phyloP scores from a whole-genome alignment of 1,284 basidiomycete species.

The Malassezia sp. region DNA sequence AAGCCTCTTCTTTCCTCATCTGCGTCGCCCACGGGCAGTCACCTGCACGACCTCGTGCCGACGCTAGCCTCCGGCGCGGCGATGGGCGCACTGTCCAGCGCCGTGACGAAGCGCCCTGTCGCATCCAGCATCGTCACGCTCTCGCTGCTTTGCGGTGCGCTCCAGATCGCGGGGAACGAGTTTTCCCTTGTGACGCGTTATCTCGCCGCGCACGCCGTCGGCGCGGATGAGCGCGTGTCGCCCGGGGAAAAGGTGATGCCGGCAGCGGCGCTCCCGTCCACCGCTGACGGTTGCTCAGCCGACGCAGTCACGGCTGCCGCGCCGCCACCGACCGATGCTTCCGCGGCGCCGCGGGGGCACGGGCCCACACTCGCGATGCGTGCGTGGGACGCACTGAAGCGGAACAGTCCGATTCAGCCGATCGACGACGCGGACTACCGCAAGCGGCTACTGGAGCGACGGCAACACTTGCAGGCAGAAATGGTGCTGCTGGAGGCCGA shows the following conservation, averaged over 20 bases:
- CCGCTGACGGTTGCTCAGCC: no score
- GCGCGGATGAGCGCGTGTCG: no score
- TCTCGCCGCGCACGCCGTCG: no score
- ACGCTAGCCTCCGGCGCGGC: slow-evolving; percentile 4
- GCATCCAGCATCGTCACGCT: slow-evolving; percentile 8
- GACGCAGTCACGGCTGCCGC: no score
- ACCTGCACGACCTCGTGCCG: neutral
- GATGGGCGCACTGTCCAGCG: slow-evolving; percentile 6
- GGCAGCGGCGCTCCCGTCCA: no score
- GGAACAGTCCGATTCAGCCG: slow-evolving; percentile 6
- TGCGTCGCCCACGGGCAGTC: neutral
- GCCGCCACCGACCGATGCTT: no score
- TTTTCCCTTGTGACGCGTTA: no score
- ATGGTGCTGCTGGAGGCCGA: slow-evolving; percentile 6
- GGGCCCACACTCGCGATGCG: no score
- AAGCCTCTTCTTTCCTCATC: neutral
- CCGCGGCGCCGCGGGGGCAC: no score
- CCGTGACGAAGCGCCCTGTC: neutral
- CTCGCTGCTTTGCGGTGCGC: neutral
- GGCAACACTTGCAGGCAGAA: slow-evolving; percentile 6
- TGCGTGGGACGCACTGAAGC: neutral
- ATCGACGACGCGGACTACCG: slow-evolving; percentile 8
- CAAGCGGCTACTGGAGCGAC: slow-evolving; percentile 1
- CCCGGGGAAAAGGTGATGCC: no score
- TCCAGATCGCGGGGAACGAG: slow-evolving; percentile 8